Evolutionary conservation across 2,329 filamentous ascomycete species (phyloP).

Genomic region (Fusarium caatingaense): DNA sequence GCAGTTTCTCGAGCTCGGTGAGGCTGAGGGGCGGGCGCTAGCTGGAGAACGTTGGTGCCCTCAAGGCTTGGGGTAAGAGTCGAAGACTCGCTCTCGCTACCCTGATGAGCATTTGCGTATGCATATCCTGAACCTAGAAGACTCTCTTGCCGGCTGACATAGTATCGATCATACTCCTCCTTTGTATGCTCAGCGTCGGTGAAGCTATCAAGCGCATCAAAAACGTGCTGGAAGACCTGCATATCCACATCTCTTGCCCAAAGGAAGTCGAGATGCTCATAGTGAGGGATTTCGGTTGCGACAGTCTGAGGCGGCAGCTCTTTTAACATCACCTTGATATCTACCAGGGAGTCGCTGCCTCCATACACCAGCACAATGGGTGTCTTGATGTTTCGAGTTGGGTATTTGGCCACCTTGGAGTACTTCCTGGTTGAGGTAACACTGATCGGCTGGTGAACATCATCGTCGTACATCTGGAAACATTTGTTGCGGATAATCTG

Average conservation of each 20-base stretch:
- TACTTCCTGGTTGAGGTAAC: constrained; percentile 80
- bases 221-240: constrained; percentile 90
- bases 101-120: constrained; percentile 43
- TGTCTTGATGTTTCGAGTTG: constrained; percentile 96
- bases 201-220: constrained; percentile 84
- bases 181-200: constrained; percentile 67
- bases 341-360: constrained; percentile 91
- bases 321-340: constrained; percentile 91
- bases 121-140: constrained; percentile 55
- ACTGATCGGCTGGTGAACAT: constrained; percentile 81
- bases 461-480: constrained; percentile 99
- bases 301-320: constrained; percentile 88
- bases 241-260: constrained; percentile 89
- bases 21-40: constrained; percentile 32
- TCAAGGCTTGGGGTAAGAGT: constrained; percentile 45
- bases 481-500: constrained; percentile 96
- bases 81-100: constrained; percentile 54
- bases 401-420: constrained; percentile 96
- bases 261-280: constrained; percentile 96
- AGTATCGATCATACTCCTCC: constrained; percentile 71
- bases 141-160: constrained; percentile 62
- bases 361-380: constrained; percentile 95
- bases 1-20: constrained; percentile 48
- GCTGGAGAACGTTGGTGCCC: constrained; percentile 16
- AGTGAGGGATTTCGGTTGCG: constrained; percentile 88